Conservation (phyloP, 495 filamentous ascomycete genomes). For the Aspergillus sclerotiicarbonarius region DNA sequence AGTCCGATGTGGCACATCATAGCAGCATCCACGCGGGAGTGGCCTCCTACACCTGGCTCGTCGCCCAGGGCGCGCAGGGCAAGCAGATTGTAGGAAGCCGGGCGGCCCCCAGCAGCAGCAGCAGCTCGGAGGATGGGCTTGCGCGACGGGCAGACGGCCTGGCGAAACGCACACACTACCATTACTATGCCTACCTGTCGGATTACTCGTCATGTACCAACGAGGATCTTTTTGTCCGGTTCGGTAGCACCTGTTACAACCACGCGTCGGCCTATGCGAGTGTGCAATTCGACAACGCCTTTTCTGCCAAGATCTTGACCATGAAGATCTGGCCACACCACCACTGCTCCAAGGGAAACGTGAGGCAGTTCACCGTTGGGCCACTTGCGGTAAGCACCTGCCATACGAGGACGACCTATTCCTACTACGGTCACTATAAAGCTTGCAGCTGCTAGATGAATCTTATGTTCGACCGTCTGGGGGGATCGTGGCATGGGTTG, state of each 20-base stretch:
- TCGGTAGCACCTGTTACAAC: constrained; percentile 1
- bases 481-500: too few relatives aligned
- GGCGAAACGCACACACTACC: neutral
- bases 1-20: neutral
- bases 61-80: neutral
- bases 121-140: neutral
- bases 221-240: neutral
- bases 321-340: neutral
- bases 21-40: neutral
- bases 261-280: neutral
- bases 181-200: neutral
- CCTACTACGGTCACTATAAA: neutral
- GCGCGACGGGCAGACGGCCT: neutral
- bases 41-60: neutral
- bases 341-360: neutral
- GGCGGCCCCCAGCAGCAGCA: neutral
- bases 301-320: neutral
- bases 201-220: neutral
- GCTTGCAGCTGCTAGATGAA: neutral
- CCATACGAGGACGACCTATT: constrained; percentile 1
- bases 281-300: constrained; percentile 1
- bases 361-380: neutral
- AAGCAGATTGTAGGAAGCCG: neutral
- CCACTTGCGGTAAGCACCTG: neutral
- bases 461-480: too few relatives aligned